Evolutionary conservation across 2,329 filamentous ascomycete genomes (phyloP), one percentile per base, ranked within the genome.

Genomic region (Botryosphaeria dothidea): DNA sequence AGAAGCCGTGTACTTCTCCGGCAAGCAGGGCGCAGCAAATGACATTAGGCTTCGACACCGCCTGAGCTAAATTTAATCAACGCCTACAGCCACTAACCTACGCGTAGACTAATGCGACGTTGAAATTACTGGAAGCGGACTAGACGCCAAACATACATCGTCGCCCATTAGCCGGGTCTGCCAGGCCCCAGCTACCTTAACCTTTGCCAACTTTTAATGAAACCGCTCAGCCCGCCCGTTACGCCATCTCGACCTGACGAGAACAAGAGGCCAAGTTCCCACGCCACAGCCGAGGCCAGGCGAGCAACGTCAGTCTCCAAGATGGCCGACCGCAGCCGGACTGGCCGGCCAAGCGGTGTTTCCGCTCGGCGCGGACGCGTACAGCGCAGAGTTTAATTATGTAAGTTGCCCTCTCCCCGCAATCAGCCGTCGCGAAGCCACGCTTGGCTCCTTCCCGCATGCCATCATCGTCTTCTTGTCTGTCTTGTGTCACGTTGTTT

Each of bases 391-490:
- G 19, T 56, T 38, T 23, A 56, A 41, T 54, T 38, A 38, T 56
- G 9, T 38, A 36, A 38, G 3, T 23, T 3, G 15, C 17, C 38
- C 17, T 13, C 25, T 27, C 48, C 48, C 48, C 25, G 48, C 48
- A 31, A 51, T 29, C 48, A 51, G 25, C 25, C 38, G 48, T n/a
- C 8, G 51, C 51, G 21, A 36, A 31, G 51, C 51, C 51, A 56
- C 51, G 31, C 51, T 56, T 56, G 51, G 51, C 51, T 38, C 19
- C 27, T 56, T 19, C 31, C 31, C 51, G 38, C 31, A 56, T 56
- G 31, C 11, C 31, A 38, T 41, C 31, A 23, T 36, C 31, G 21
- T 34, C 27, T 17, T 34, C 49, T 52, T 34, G 27, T 38, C 31
- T 36, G 4, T 56, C 11, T 13, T 34, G 27, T 19, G 41, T 7